These are phyloP conservation scores for Podospora didyma DNA, from an alignment of 495 filamentous ascomycete species.

Conservation along the genomic window DNA sequence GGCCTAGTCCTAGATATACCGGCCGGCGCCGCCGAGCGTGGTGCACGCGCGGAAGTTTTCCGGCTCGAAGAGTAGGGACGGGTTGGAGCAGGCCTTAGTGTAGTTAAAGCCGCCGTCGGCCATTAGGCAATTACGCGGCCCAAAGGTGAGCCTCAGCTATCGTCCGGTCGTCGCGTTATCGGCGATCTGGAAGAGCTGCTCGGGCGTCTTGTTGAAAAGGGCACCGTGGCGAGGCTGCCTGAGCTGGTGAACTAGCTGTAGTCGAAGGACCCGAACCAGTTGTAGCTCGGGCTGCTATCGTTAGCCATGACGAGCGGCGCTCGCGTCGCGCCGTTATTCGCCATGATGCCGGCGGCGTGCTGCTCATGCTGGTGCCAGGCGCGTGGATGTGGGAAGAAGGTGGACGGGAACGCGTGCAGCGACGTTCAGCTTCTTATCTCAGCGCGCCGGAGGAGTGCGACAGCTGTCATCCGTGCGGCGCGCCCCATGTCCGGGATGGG, in stretches of 20 bases:
- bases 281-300: background rate
- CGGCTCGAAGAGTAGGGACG: conserved; percentile 2
- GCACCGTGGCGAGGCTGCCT: background rate
- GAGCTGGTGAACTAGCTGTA: conserved; percentile 2
- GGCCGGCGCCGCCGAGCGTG: conserved; percentile 4
- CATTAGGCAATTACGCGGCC: background rate
- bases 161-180: background rate
- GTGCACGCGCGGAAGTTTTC: conserved; percentile 4
- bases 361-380: no score
- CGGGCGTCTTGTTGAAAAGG: background rate
- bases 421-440: no score
- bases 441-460: no score
- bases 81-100: conserved; percentile 2
- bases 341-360: no score
- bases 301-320: background rate
- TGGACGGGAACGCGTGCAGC: no score
- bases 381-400: no score
- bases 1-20: conserved; percentile 3
- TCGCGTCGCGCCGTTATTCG: no score
- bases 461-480: no score
- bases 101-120: background rate
- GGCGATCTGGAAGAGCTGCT: background rate
- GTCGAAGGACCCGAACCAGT: conserved; percentile 4
- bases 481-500: no score
- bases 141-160: background rate